Conservation (phyloP, 371 early-diverging fungal species). For the Mucor irregularis region DNA sequence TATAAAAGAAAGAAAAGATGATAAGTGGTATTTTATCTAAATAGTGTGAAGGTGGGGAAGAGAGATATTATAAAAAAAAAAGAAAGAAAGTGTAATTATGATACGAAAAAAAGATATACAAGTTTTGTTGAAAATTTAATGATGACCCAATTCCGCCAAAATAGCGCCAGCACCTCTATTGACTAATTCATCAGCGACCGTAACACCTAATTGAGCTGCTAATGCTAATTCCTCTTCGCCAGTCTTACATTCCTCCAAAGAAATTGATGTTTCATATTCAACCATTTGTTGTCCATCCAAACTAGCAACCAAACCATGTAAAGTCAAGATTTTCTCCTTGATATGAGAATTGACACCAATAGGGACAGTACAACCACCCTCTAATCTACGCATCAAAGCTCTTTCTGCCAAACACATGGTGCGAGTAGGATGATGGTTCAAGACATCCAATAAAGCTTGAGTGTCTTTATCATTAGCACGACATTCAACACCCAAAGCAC, state of each 20-base stretch:
- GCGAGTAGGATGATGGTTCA: slow-evolving; percentile 71
- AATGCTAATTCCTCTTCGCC: slow-evolving; percentile 26
- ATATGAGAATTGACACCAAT: slow-evolving; percentile 84
- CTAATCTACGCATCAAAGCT: slow-evolving; percentile 81
- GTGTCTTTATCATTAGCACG: slow-evolving; percentile 65
- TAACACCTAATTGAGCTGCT: slow-evolving; percentile 23
- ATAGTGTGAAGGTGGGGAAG: too few relatives aligned
- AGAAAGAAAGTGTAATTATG: too few relatives aligned
- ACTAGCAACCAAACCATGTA: slow-evolving; percentile 68
- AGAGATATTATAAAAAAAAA: too few relatives aligned
- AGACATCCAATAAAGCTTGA: slow-evolving; percentile 45
- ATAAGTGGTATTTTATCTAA: too few relatives aligned
- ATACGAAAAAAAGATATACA: too few relatives aligned
- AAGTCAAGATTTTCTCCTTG: slow-evolving; percentile 37
- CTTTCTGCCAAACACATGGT: slow-evolving; percentile 82
- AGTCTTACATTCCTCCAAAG: slow-evolving; percentile 31
- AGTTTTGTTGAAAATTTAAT: neutral
- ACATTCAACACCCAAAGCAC: slow-evolving; percentile 89
- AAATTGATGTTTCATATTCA: slow-evolving; percentile 44
- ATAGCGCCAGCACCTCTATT: slow-evolving; percentile 35
- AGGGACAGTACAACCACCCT: slow-evolving; percentile 97
- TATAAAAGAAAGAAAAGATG: too few relatives aligned
- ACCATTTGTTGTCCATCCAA: slow-evolving; percentile 69
- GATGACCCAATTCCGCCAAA: slow-evolving; percentile 27
- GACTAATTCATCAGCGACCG: slow-evolving; percentile 30